These are phyloP conservation scores for Apiospora marii DNA, from an alignment of 2,329 filamentous ascomycete genomes.

Conservation along the genomic window DNA sequence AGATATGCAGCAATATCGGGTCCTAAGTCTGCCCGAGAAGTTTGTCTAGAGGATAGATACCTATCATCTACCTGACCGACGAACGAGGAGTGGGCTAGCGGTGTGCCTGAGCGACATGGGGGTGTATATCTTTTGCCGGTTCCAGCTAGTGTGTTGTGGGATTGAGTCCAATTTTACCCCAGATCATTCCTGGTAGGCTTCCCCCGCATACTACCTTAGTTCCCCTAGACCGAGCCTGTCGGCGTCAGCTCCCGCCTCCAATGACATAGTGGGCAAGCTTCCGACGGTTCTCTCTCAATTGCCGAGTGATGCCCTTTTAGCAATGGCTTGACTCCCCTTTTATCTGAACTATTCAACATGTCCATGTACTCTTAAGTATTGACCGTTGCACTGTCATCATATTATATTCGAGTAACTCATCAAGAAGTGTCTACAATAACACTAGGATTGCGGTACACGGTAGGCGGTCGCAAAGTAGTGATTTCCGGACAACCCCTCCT, in stretches of 20 bases:
- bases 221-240: conserved; percentile 10
- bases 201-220: conserved; percentile 12
- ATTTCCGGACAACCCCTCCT: neutral
- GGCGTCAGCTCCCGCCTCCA: conserved; percentile 6
- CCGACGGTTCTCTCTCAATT: neutral
- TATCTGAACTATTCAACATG: neutral
- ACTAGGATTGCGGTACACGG: neutral
- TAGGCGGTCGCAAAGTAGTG: neutral
- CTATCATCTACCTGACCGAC: neutral
- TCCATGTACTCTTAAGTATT: neutral
- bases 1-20: conserved; percentile 56
- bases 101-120: neutral
- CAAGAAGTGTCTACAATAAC: neutral
- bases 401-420: neutral
- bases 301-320: conserved; percentile 4
- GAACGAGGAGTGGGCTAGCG: neutral
- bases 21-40: conserved; percentile 53
- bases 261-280: conserved; percentile 1
- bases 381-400: neutral
- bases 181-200: neutral
- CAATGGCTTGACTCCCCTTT: conserved; percentile 12
- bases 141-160: conserved; percentile 2
- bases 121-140: neutral
- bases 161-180: conserved; percentile 15
- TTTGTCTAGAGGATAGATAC: neutral